These are phyloP conservation scores for Backusella parvicylindrica DNA, from an alignment of 192 early-diverging fungal species.

Conservation along the genomic window DNA sequence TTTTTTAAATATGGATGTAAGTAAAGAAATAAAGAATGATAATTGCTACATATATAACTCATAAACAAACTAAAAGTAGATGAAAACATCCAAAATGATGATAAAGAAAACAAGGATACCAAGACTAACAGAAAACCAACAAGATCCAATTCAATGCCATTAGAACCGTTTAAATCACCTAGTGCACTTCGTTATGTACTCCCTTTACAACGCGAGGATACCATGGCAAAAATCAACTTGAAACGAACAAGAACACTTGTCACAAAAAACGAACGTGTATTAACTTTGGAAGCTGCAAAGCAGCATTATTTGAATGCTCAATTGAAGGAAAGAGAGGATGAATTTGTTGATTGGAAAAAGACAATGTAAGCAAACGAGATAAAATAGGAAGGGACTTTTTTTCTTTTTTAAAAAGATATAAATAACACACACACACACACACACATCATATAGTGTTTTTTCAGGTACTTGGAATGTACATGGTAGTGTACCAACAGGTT, in stretches of 20 bases:
- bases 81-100: neutral
- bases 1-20: neutral
- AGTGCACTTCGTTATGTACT: conserved; percentile 20
- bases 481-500: conserved; percentile 58
- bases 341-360: conserved; percentile 36
- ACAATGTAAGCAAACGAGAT: conserved; percentile 19
- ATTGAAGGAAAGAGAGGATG: conserved; percentile 33
- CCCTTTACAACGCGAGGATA: conserved; percentile 19
- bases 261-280: neutral
- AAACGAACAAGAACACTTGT: neutral
- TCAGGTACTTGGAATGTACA: conserved; percentile 93
- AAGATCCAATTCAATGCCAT: neutral
- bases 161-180: neutral
- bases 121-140: neutral
- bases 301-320: conserved; percentile 29
- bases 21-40: neutral
- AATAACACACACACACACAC: neutral
- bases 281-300: conserved; percentile 1
- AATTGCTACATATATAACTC: neutral
- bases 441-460: conserved; percentile 47
- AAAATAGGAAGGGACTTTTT: neutral
- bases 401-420: neutral
- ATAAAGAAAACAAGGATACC: neutral
- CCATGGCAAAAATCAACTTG: conserved; percentile 15
- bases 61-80: neutral